Conservation (phyloP, 2,329 filamentous ascomycete species). For the Trichothecium roseum region DNA sequence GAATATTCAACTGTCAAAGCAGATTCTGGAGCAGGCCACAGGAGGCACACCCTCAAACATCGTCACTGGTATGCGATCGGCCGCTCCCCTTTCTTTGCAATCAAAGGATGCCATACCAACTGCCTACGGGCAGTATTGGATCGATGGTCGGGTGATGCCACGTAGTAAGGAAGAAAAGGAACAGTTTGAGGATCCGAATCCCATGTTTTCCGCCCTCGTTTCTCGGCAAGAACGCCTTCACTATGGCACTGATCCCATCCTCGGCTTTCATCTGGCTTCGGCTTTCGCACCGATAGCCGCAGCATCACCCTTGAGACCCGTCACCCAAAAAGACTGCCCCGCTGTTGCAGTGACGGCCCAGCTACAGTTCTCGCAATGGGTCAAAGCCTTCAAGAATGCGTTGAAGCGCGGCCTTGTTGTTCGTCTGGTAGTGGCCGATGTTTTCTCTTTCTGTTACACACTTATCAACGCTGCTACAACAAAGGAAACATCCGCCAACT, state of each 20-base stretch:
- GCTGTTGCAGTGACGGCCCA: constrained; percentile 23
- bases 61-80: constrained; percentile 23
- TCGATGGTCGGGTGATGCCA: constrained; percentile 19
- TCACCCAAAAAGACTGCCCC: constrained; percentile 7
- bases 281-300: constrained; percentile 27
- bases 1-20: constrained; percentile 11
- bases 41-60: constrained; percentile 8
- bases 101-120: constrained; percentile 12
- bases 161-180: constrained; percentile 5
- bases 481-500: constrained; percentile 21
- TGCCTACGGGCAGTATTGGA: constrained; percentile 21
- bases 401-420: constrained; percentile 22
- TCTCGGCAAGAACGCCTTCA: constrained; percentile 28
- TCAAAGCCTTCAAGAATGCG: constrained; percentile 23
- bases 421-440: constrained; percentile 37
- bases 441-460: constrained; percentile 38
- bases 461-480: constrained; percentile 29
- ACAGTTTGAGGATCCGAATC: constrained; percentile 27
- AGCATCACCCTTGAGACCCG: constrained; percentile 25
- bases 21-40: constrained; percentile 6
- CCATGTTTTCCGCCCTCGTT: constrained; percentile 28
- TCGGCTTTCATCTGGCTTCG: constrained; percentile 46
- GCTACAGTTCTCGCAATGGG: constrained; percentile 37
- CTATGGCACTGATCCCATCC: constrained; percentile 38
- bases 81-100: constrained; percentile 22